Evolutionary conservation across 2,329 filamentous ascomycete genomes (phyloP).

Genomic region (Penicillium hesseltinei): DNA sequence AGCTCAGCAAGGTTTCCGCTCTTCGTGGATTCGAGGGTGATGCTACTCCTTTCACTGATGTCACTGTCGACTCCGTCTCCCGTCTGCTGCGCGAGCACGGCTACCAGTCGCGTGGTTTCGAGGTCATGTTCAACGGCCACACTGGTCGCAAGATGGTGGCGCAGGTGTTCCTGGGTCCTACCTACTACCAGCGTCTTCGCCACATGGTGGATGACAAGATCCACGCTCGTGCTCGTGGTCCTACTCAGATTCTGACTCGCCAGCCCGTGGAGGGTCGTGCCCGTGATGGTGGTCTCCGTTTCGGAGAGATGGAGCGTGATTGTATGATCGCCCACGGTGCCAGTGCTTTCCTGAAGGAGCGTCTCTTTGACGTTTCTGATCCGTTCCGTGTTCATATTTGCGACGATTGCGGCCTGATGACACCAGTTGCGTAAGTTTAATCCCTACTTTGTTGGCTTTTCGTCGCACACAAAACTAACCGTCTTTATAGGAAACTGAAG

Average conservation of each 20-base stretch:
- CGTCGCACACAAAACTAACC: constrained; percentile 11
- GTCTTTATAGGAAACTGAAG: constrained; percentile 70
- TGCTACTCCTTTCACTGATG: constrained; percentile 95
- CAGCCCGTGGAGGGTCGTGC: constrained; percentile 98
- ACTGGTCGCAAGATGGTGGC: constrained; percentile 90
- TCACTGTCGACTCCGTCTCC: constrained; percentile 92
- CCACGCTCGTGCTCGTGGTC: constrained; percentile 94
- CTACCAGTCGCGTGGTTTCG: constrained; percentile 95
- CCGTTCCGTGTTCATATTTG: constrained; percentile 98
- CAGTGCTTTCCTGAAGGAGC: constrained; percentile 93
- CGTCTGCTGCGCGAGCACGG: constrained; percentile 81
- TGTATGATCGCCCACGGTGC: constrained; percentile 99
- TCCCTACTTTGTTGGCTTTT: not conserved
- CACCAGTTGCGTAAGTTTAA: constrained; percentile 86
- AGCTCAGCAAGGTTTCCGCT: constrained; percentile 92
- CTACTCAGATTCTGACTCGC: constrained; percentile 93
- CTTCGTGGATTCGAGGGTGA: constrained; percentile 94
- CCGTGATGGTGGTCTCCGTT: constrained; percentile 93
- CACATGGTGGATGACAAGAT: constrained; percentile 99
- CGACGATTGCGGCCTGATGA: constrained; percentile 98
- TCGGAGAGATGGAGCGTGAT: constrained; percentile 99
- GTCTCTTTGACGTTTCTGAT: constrained; percentile 94
- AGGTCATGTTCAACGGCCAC: constrained; percentile 98
- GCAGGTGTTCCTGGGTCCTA: constrained; percentile 95
- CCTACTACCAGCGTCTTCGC: constrained; percentile 96